Evolutionary conservation across 108 stramenopile species (phyloP), one percentile per base, ranked within the genome.

Genomic region (Fragilaria crotonensis): DNA sequence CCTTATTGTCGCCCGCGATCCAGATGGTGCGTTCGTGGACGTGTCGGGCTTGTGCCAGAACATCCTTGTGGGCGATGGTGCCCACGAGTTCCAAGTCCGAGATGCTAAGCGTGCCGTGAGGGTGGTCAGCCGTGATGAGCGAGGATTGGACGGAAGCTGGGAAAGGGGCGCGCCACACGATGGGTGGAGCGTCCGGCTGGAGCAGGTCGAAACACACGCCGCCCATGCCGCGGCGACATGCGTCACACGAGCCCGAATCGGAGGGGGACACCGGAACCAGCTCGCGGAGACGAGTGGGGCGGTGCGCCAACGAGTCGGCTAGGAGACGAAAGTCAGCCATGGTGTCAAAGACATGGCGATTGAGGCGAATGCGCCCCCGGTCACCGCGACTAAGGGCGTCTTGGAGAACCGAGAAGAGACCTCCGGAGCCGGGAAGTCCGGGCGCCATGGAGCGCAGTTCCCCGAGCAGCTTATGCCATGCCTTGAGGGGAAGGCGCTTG

Each of bases 401-500:
- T 54, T 77, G 76, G 4, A 77, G 55, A 25, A 23, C 25, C 49
- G 54, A 51, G 41, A 77, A 77, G 20, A 78, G 49, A 5, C 70
- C 63, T 1, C 59, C 33, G 19, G 62, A 51, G 20, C 71, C 67
- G 2, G 76, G 72, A 25, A 78, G 48, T 0, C 68, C 72, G 26
- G 73, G n/a, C 1, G 55, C 25, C 77, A 78, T 78, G 48, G 64
- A 70, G 29, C 77, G 67, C 0, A 78, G 62, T 33, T 73, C 77
- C 0, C 71, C 68, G 0, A 78, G 23, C 2, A 78, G 5, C 31
- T 66, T 62, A 44, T 78, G 72, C 68, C 68, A 78, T 0, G 29
- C 45, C 3, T 25, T 2, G 3, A 61, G 21, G 5, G 55, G 7
- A 20, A 45, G 28, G 19, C 55, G 55, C 29, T 11, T 54, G 2